Percentiles rank a stretch among this genome's conserved stretches.
These are phyloP conservation scores for Crassisporium funariophilum DNA, from an alignment of 768 basidiomycete genomes.

Conservation along the genomic window DNA sequence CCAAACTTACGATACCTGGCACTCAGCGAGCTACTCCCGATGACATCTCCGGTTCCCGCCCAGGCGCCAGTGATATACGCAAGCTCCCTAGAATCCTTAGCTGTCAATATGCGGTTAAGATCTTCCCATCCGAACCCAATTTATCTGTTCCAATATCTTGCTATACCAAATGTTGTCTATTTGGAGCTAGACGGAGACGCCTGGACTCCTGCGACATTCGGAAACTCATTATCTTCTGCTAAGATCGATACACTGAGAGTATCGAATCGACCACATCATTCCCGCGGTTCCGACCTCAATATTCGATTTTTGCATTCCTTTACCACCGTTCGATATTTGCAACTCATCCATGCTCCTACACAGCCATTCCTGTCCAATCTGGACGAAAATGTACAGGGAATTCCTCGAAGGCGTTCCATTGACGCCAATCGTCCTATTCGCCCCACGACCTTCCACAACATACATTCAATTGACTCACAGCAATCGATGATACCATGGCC, in stretches of 20 bases:
- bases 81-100: slow-evolving; percentile 13
- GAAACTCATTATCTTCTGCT: slow-evolving; percentile 6
- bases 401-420: neutral
- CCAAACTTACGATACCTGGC: slow-evolving; percentile 13
- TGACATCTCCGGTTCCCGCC: neutral
- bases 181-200: slow-evolving; percentile 13
- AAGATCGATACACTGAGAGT: slow-evolving; percentile 14
- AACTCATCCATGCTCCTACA: slow-evolving; percentile 9
- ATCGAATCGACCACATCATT: neutral
- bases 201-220: slow-evolving; percentile 4
- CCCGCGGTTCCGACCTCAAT: neutral
- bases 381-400: neutral
- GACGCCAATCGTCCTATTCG: neutral
- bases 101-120: slow-evolving; percentile 7
- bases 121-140: neutral
- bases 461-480: neutral
- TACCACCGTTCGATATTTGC: slow-evolving; percentile 7
- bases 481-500: neutral
- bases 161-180: slow-evolving; percentile 15
- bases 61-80: slow-evolving; percentile 1
- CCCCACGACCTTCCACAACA: neutral
- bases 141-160: slow-evolving; percentile 12
- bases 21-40: slow-evolving; percentile 11
- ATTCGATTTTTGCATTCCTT: slow-evolving; percentile 7
- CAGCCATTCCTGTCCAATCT: neutral